phyloP scores from a whole-genome alignment of 805 yeast species.

The Metschnikowia reukaufii region DNA sequence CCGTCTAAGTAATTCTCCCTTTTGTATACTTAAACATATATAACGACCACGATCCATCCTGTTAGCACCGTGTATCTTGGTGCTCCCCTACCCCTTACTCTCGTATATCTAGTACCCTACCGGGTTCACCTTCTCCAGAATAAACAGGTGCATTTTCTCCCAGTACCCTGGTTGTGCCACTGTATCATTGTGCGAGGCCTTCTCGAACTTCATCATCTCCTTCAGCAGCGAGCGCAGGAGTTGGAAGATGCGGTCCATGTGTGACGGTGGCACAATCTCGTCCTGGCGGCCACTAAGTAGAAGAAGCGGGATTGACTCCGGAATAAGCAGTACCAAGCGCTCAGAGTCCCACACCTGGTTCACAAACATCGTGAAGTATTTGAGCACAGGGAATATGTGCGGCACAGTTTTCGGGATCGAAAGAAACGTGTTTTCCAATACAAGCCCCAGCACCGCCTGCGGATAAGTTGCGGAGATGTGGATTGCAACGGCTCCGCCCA shows the following conservation, averaged over 20 bases:
- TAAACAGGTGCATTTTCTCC: constrained; percentile 63
- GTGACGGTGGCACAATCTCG: constrained; percentile 89
- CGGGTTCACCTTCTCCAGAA: constrained; percentile 45
- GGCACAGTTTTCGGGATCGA: constrained; percentile 70
- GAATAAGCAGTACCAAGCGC: constrained; percentile 50
- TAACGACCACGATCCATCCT: constrained; percentile 17
- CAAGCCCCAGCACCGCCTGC: constrained; percentile 54
- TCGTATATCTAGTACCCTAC: constrained; percentile 22
- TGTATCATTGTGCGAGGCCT: constrained; percentile 83
- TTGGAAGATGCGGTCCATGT: constrained; percentile 65
- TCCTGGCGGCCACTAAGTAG: constrained; percentile 74
- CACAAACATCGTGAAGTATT: constrained; percentile 57
- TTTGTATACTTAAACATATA: constrained; percentile 19
- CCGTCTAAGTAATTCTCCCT: constrained; percentile 15
- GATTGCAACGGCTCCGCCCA: constrained; percentile 94
- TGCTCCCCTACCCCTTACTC: not conserved
- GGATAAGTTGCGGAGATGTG: constrained; percentile 68
- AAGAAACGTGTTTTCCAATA: constrained; percentile 85
- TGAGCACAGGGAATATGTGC: constrained; percentile 68
- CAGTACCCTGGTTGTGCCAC: constrained; percentile 75
- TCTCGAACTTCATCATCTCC: constrained; percentile 51
- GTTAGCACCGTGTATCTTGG: not conserved
- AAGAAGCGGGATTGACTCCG: constrained; percentile 59
- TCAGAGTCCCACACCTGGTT: constrained; percentile 87
- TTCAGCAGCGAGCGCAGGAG: constrained; percentile 52